A percentile compares a stretch with the other conserved stretches of the same genome.
Evolutionary conservation across 352 stramenopile genomes (phyloP).

Genomic region (Globisporangium spiculum): DNA sequence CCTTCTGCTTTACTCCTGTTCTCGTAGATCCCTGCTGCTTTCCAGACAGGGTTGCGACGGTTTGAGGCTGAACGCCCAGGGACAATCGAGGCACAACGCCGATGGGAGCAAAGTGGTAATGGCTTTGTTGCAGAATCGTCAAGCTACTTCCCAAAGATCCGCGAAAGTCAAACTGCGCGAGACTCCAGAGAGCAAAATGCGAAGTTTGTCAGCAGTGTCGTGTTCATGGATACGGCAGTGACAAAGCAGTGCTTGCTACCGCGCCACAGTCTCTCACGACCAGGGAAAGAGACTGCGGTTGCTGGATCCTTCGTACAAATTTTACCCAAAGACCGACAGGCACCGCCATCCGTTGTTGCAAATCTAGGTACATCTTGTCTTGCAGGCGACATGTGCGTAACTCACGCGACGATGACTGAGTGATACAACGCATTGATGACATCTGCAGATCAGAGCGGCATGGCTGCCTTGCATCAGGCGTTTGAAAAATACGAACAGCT

Average conservation of each 20-base stretch:
- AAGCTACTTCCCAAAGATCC: slow-evolving; percentile 57
- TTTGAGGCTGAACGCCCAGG: slow-evolving; percentile 33
- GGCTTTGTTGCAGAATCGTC: slow-evolving; percentile 28
- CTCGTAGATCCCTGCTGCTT: slow-evolving; percentile 26
- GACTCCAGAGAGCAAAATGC: slow-evolving; percentile 41
- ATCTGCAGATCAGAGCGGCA: slow-evolving; percentile 34
- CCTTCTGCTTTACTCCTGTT: not conserved
- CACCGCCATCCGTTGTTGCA: slow-evolving; percentile 10
- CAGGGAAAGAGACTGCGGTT: not conserved
- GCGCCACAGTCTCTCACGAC: not conserved
- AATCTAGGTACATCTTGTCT: slow-evolving; percentile 8
- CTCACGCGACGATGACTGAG: not conserved
- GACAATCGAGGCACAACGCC: slow-evolving; percentile 29
- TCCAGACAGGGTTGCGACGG: slow-evolving; percentile 24
- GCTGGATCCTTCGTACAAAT: not conserved
- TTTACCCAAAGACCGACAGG: not conserved
- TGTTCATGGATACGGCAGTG: slow-evolving; percentile 7
- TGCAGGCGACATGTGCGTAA: not conserved
- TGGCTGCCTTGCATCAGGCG: slow-evolving; percentile 30
- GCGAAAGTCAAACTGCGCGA: slow-evolving; percentile 36
- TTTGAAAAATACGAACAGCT: slow-evolving; percentile 35
- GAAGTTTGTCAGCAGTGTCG: slow-evolving; percentile 15
- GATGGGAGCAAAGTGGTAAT: slow-evolving; percentile 26
- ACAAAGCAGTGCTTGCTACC: slow-evolving; percentile 14
- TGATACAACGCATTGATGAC: not conserved